Percentiles rank a stretch among this genome's conserved stretches.
phyloP scores from a whole-genome alignment of 352 stramenopile species.

The Pythium brassicae region DNA sequence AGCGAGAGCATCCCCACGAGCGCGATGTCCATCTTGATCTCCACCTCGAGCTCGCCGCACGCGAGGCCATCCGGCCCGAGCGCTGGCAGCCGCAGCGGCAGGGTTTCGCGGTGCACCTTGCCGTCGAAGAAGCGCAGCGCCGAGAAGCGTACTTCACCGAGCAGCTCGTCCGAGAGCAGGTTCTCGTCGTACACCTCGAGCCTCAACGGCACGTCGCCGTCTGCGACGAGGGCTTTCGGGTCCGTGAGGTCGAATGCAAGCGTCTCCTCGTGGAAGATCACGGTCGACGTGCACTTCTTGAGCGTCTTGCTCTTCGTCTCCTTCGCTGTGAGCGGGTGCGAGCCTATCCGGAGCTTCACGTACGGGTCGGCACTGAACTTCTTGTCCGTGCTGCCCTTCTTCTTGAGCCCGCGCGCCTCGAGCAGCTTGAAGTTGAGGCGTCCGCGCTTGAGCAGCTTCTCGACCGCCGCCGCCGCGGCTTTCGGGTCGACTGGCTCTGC shows the following conservation, averaged over 20 bases:
- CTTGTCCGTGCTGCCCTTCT: constrained; percentile 56
- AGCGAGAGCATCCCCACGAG: constrained; percentile 81
- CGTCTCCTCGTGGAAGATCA: constrained; percentile 86
- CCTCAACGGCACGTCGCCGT: constrained; percentile 65
- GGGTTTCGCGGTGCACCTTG: constrained; percentile 40
- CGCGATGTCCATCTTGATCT: constrained; percentile 75
- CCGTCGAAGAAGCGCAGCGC: constrained; percentile 80
- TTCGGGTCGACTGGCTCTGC: neutral
- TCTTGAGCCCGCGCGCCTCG: constrained; percentile 55
- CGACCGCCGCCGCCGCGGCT: constrained; percentile 13
- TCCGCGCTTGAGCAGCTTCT: constrained; percentile 59
- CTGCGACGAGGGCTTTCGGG: constrained; percentile 58
- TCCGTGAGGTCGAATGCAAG: constrained; percentile 81
- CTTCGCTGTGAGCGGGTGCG: constrained; percentile 58
- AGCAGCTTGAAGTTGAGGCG: constrained; percentile 70
- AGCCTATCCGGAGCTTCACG: constrained; percentile 74
- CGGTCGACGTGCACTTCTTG: constrained; percentile 71
- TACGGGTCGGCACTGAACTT: constrained; percentile 79
- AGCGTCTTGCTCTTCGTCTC: constrained; percentile 80
- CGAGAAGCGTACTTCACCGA: constrained; percentile 67
- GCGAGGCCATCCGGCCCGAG: constrained; percentile 8
- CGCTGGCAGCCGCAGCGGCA: constrained; percentile 49
- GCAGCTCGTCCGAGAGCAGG: constrained; percentile 79
- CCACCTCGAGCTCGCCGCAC: constrained; percentile 58
- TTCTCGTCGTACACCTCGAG: constrained; percentile 89